Conservation (phyloP, 1,139 yeast species). For the Protomyces macrosporus region DNA sequence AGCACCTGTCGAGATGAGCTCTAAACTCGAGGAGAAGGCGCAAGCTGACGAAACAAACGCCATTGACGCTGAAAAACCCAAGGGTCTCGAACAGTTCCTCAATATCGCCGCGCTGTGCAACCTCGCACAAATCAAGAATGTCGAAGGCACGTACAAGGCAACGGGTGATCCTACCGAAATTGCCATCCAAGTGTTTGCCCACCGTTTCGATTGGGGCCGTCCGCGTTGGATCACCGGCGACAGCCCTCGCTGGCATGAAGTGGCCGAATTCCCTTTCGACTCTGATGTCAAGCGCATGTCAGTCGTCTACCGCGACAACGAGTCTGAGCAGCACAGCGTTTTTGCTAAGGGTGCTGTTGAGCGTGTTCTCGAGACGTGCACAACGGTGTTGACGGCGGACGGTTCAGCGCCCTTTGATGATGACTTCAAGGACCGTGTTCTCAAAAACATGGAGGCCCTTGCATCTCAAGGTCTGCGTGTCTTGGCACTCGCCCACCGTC, state of each 20-base stretch:
- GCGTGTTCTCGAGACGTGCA: constrained; percentile 56
- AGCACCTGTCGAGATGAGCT: not conserved
- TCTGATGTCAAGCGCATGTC: constrained; percentile 50
- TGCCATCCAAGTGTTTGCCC: constrained; percentile 69
- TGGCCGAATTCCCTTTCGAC: constrained; percentile 72
- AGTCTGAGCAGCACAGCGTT: constrained; percentile 41
- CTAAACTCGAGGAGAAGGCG: not conserved
- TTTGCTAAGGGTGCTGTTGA: constrained; percentile 80
- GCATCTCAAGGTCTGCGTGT: constrained; percentile 70
- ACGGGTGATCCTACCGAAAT: constrained; percentile 83
- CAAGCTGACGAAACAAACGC: not conserved
- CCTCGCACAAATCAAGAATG: constrained; percentile 53
- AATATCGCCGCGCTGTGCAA: constrained; percentile 65
- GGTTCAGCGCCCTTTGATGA: constrained; percentile 42
- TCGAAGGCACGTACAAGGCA: constrained; percentile 55
- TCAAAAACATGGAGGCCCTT: constrained; percentile 56
- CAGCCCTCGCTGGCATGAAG: constrained; percentile 42
- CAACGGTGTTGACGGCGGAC: constrained; percentile 31
- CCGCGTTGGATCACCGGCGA: constrained; percentile 26
- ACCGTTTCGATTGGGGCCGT: constrained; percentile 52
- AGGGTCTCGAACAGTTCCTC: constrained; percentile 48
- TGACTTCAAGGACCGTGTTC: constrained; percentile 45
- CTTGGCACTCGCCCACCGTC: constrained; percentile 55
- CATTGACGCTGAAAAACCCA: not conserved
- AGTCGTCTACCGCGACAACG: constrained; percentile 41